phyloP scores from a whole-genome alignment of 257 asterid species.

The Parsonsia alboflavescens region DNA sequence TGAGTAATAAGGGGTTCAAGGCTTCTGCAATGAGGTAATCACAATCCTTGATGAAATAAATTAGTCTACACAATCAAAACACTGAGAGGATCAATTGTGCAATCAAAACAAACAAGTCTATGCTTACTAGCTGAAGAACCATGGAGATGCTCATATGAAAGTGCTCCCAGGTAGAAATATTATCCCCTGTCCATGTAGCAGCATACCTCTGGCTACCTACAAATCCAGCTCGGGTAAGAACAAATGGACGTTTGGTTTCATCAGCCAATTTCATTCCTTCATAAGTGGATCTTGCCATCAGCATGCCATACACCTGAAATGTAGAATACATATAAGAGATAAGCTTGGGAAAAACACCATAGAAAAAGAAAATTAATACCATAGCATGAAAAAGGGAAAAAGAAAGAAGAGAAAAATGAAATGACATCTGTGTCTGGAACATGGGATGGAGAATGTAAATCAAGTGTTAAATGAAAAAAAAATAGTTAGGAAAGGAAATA shows the following conservation, averaged over 20 bases:
- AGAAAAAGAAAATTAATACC: background rate
- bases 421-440: background rate
- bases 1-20: background rate
- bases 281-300: slow-evolving; percentile 93
- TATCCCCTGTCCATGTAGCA: slow-evolving; percentile 99
- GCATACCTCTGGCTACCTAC: slow-evolving; percentile 95
- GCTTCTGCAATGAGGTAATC: background rate
- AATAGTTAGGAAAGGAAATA: slow-evolving; percentile 5
- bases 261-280: slow-evolving; percentile 88
- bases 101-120: background rate
- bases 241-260: slow-evolving; percentile 79
- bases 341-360: background rate
- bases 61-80: background rate
- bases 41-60: background rate
- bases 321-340: background rate
- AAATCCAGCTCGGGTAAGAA: slow-evolving; percentile 95
- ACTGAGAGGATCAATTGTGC: background rate
- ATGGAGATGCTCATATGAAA: slow-evolving; percentile 93
- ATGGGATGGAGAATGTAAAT: background rate
- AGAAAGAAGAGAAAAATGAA: background rate
- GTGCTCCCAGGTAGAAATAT: slow-evolving; percentile 96
- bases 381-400: background rate
- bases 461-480: background rate
- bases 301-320: slow-evolving; percentile 84
- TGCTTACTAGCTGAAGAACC: slow-evolving; percentile 84